Evolutionary conservation across 768 basidiomycete species (phyloP).

Genomic region (Sarcodon sp.): DNA sequence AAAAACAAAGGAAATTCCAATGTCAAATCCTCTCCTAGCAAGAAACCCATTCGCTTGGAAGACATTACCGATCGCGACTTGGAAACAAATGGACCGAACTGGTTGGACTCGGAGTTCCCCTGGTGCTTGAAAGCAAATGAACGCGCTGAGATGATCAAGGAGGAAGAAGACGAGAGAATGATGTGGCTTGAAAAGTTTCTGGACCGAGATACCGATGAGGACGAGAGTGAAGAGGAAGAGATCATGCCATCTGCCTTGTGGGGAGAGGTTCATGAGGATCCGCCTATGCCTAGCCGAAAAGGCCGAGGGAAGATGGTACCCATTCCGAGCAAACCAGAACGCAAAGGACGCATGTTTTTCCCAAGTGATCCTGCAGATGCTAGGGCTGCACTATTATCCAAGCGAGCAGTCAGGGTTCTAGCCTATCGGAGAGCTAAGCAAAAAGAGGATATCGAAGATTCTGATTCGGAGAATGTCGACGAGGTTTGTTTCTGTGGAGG

Average conservation of each 20-base stretch:
- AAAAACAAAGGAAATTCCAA: slow-evolving; percentile 20
- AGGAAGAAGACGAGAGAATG: slow-evolving; percentile 47
- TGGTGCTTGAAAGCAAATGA: slow-evolving; percentile 57
- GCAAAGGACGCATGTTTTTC: slow-evolving; percentile 20
- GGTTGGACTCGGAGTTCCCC: slow-evolving; percentile 71
- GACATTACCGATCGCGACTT: slow-evolving; percentile 16
- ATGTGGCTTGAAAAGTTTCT: slow-evolving; percentile 59
- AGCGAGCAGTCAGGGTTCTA: slow-evolving; percentile 52
- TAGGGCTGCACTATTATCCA: slow-evolving; percentile 57
- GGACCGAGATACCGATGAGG: slow-evolving; percentile 55
- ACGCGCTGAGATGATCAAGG: slow-evolving; percentile 34
- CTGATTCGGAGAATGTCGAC: slow-evolving; percentile 16
- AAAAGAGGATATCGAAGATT: background rate
- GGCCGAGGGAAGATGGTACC: slow-evolving; percentile 56
- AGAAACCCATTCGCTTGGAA: background rate
- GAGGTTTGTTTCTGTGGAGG: slow-evolving; percentile 56
- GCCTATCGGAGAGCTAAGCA: slow-evolving; percentile 31
- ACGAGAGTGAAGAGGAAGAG: slow-evolving; percentile 20
- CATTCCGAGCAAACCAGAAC: slow-evolving; percentile 27
- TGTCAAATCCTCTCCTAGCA: background rate
- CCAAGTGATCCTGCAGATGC: slow-evolving; percentile 70
- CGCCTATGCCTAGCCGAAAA: slow-evolving; percentile 18
- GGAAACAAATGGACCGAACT: slow-evolving; percentile 41
- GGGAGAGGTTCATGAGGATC: slow-evolving; percentile 20
- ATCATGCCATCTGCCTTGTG: background rate